A percentile compares a stretch with the other conserved stretches of the same genome.
phyloP scores from a whole-genome alignment of 106 monocot species.

The Chionographis japonica region DNA sequence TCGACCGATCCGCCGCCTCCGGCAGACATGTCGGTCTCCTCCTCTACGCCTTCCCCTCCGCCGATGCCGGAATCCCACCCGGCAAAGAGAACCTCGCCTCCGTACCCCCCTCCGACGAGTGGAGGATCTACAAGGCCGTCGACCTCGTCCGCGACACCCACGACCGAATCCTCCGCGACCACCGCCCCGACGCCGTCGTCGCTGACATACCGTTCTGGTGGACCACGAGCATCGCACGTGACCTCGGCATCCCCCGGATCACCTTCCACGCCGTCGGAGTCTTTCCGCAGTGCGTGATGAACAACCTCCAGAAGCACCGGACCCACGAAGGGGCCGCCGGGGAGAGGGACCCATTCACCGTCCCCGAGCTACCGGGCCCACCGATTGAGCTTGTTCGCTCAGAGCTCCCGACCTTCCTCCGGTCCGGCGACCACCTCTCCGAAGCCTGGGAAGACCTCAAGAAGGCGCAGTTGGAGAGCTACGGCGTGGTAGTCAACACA shows the following conservation, averaged over 20 bases:
- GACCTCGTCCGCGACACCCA: conserved; percentile 16
- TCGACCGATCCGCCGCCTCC: conserved; percentile 11
- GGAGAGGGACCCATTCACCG: not conserved
- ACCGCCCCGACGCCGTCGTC: conserved; percentile 48
- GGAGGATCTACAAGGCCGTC: conserved; percentile 37
- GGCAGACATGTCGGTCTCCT: conserved; percentile 24
- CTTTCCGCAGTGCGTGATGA: conserved; percentile 47
- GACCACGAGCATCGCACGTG: conserved; percentile 30
- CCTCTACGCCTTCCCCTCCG: conserved; percentile 45
- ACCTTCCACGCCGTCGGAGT: conserved; percentile 41
- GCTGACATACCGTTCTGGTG: conserved; percentile 41
- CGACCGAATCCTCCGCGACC: conserved; percentile 26
- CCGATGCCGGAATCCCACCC: conserved; percentile 28
- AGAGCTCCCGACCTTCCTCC: conserved; percentile 41
- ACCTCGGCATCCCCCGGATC: conserved; percentile 44
- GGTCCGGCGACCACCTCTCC: conserved; percentile 11
- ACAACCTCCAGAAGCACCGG: conserved; percentile 15
- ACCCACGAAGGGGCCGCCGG: not conserved
- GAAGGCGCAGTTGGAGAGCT: conserved; percentile 24
- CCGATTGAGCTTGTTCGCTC: conserved; percentile 13
- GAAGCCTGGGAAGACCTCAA: conserved; percentile 15
- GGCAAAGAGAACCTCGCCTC: conserved; percentile 48
- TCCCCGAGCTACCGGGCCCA: conserved; percentile 19
- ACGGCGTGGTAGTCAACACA: conserved; percentile 43
- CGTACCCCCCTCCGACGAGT: conserved; percentile 15